Percentiles rank a stretch among this genome's conserved stretches.
These are phyloP conservation scores for Colletotrichum gigasporum DNA, from an alignment of 2,329 filamentous ascomycete genomes.

Conservation along the genomic window DNA sequence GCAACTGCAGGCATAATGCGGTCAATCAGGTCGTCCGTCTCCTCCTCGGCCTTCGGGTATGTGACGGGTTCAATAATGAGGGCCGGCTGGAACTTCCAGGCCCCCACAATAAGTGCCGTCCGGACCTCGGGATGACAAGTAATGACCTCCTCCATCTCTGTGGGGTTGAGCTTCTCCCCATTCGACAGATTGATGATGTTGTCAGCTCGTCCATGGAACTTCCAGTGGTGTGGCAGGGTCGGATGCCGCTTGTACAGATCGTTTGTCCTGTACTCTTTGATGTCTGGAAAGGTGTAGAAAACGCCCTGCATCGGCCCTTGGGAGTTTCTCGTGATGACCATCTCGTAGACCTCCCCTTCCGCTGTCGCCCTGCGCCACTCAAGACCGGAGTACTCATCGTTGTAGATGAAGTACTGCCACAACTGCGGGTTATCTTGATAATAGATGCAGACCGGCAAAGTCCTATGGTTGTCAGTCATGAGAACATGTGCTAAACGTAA, in stretches of 20 bases:
- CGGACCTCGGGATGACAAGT: constrained; percentile 48
- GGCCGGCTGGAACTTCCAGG: constrained; percentile 54
- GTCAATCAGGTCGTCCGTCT: constrained; percentile 45
- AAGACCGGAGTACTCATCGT: constrained; percentile 49
- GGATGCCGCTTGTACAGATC: constrained; percentile 53
- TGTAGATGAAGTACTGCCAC: constrained; percentile 35
- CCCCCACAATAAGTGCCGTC: constrained; percentile 56
- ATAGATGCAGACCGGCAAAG: constrained; percentile 41
- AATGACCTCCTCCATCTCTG: constrained; percentile 53
- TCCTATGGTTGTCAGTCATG: neutral
- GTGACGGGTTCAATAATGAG: constrained; percentile 55
- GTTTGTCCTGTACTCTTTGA: constrained; percentile 48
- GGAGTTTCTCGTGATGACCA: constrained; percentile 49
- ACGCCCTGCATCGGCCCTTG: constrained; percentile 47
- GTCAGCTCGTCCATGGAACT: constrained; percentile 46
- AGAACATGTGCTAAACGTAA: too few relatives aligned
- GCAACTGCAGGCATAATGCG: constrained; percentile 54
- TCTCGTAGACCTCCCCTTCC: constrained; percentile 44
- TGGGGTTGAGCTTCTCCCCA: constrained; percentile 59
- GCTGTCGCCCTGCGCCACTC: constrained; percentile 46
- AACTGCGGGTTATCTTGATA: constrained; percentile 41
- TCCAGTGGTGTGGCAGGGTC: constrained; percentile 45
- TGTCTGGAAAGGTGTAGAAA: constrained; percentile 51
- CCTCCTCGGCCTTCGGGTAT: constrained; percentile 38
- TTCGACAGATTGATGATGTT: constrained; percentile 58